phyloP scores from a whole-genome alignment of 352 stramenopile species.

The Phytophthora chlamydospora region DNA sequence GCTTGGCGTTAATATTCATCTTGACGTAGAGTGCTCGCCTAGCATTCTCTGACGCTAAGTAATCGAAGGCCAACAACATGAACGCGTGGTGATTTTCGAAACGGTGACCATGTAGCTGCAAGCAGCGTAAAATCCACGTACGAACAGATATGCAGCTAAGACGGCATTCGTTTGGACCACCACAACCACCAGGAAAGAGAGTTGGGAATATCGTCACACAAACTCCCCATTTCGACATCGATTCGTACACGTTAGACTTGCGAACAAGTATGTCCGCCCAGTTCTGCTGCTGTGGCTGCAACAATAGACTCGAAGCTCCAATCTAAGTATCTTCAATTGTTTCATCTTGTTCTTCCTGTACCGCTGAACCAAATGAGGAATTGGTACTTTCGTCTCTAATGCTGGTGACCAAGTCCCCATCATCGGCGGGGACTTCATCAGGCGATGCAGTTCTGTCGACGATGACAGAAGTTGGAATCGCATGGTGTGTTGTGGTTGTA shows the following conservation, averaged over 20 bases:
- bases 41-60: slow-evolving; percentile 9
- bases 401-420: too few relatives aligned
- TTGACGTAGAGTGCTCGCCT: slow-evolving; percentile 24
- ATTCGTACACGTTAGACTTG: neutral
- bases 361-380: too few relatives aligned
- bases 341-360: too few relatives aligned
- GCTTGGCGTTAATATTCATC: slow-evolving; percentile 16
- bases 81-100: slow-evolving; percentile 32
- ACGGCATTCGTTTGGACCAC: slow-evolving; percentile 13
- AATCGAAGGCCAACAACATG: slow-evolving; percentile 29
- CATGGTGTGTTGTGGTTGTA: too few relatives aligned
- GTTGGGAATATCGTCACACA: slow-evolving; percentile 8
- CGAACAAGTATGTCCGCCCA: slow-evolving; percentile 2
- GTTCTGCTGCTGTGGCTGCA: too few relatives aligned
- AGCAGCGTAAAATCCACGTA: slow-evolving; percentile 17
- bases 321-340: too few relatives aligned
- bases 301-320: too few relatives aligned
- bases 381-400: too few relatives aligned
- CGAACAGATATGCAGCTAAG: slow-evolving; percentile 7
- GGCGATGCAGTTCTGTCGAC: too few relatives aligned
- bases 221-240: neutral
- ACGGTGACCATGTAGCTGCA: slow-evolving; percentile 12
- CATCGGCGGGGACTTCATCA: too few relatives aligned
- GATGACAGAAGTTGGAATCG: too few relatives aligned
- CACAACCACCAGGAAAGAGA: slow-evolving; percentile 13